Evolutionary conservation across 495 filamentous ascomycete genomes (phyloP).

Genomic region (Massariosphaeria phaeospora): DNA sequence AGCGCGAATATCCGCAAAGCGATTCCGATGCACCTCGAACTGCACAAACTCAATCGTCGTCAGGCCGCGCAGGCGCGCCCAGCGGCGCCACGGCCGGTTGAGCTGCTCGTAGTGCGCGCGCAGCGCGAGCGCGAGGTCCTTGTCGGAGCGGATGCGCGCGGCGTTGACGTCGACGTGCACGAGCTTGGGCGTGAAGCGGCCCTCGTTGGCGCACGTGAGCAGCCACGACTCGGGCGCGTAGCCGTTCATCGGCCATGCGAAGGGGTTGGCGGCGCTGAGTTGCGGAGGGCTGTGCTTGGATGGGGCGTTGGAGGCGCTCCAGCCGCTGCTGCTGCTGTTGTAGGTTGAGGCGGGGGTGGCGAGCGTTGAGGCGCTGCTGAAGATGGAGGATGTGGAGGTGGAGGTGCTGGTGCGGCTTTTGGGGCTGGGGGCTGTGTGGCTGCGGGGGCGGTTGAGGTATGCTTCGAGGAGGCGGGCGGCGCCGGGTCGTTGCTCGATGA

Average conservation of each 20-base stretch:
- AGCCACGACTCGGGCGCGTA: slow-evolving; percentile 28
- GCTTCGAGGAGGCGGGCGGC: slow-evolving; percentile 38
- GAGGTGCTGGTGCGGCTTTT: slow-evolving; percentile 27
- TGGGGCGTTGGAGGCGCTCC: slow-evolving; percentile 17
- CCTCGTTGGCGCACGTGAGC: slow-evolving; percentile 36
- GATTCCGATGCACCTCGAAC: slow-evolving; percentile 42
- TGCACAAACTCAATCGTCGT: slow-evolving; percentile 40
- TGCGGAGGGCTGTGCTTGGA: slow-evolving; percentile 25
- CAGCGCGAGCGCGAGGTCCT: slow-evolving; percentile 34
- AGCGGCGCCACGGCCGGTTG: slow-evolving; percentile 31
- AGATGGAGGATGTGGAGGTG: slow-evolving; percentile 29
- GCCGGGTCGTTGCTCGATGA: slow-evolving; percentile 37
- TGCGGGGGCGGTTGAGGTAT: slow-evolving; percentile 34
- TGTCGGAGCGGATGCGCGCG: slow-evolving; percentile 32
- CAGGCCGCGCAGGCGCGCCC: slow-evolving; percentile 34
- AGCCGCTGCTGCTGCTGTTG: slow-evolving; percentile 15
- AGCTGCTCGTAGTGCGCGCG: slow-evolving; percentile 36
- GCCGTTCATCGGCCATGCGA: slow-evolving; percentile 12
- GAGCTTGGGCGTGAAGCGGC: slow-evolving; percentile 34
- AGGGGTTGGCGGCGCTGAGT: slow-evolving; percentile 16
- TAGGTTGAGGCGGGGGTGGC: slow-evolving; percentile 30
- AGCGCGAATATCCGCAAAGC: slow-evolving; percentile 39
- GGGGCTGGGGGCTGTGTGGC: slow-evolving; percentile 29
- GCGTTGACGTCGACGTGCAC: slow-evolving; percentile 30
- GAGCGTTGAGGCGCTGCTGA: slow-evolving; percentile 19